phyloP scores from a whole-genome alignment of 2,329 filamentous ascomycete genomes.

The Fusarium subglutinans region DNA sequence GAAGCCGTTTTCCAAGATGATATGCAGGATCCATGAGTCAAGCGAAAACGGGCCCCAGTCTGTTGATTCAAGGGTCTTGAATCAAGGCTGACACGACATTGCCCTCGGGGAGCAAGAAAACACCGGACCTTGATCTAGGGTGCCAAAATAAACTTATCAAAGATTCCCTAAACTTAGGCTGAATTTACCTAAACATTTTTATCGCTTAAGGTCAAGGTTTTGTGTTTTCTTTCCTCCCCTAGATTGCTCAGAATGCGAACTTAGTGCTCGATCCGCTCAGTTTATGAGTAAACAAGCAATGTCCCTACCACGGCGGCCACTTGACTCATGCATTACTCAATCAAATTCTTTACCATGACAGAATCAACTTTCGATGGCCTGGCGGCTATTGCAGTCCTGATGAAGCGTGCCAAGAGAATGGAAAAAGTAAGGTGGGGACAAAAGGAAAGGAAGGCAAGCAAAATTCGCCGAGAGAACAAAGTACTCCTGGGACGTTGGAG shows the following conservation, averaged over 20 bases:
- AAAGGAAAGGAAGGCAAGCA: constrained; percentile 13
- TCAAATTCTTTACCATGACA: not conserved
- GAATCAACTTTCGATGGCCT: not conserved
- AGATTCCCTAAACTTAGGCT: too few species aligned
- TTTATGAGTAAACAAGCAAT: constrained; percentile 10
- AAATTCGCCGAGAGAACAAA: constrained; percentile 31
- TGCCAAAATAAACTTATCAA: too few species aligned
- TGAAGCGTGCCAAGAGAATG: constrained; percentile 20
- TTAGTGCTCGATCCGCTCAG: not conserved
- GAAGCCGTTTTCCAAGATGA: constrained; percentile 41
- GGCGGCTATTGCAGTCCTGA: constrained; percentile 11
- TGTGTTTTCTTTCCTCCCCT: too few species aligned
- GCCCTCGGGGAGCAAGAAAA: too few species aligned
- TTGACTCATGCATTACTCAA: not conserved
- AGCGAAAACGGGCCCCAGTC: constrained; percentile 40
- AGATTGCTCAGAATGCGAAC: constrained; percentile 10
- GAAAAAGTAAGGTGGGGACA: constrained; percentile 21
- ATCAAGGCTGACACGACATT: constrained; percentile 21
- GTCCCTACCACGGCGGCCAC: not conserved
- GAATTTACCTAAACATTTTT: too few species aligned
- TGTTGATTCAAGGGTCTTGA: constrained; percentile 18
- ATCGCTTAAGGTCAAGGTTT: too few species aligned
- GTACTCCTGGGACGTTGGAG: constrained; percentile 20
- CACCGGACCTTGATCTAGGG: too few species aligned
- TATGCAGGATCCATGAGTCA: constrained; percentile 51